Percentiles rank a stretch among this genome's conserved stretches.
Conservation (phyloP, 495 filamentous ascomycete species). For the Lasiosphaeria miniovina region DNA sequence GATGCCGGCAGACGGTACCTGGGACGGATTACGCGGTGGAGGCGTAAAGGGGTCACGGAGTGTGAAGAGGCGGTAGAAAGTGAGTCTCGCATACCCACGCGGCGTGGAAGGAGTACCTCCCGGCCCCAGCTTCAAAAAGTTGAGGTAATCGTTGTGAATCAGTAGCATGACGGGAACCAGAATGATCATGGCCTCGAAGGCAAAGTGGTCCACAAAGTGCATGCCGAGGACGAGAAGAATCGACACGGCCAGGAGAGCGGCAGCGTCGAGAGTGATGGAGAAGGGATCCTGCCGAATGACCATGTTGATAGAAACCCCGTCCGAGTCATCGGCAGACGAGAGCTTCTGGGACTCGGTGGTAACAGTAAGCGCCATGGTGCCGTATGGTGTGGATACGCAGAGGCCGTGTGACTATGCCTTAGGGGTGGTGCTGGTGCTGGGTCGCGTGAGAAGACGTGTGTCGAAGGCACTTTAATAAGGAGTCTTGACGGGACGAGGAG, state of each 20-base stretch:
- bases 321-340: constrained; percentile 13
- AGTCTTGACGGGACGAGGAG: too few relatives aligned
- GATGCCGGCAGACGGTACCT: constrained; percentile 37
- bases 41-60: constrained; percentile 56
- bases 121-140: constrained; percentile 73
- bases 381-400: neutral
- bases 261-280: constrained; percentile 46
- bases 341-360: constrained; percentile 22
- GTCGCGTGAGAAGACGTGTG: too few relatives aligned
- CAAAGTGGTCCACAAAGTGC: constrained; percentile 43
- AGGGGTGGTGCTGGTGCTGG: too few relatives aligned
- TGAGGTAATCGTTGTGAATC: constrained; percentile 70
- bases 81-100: constrained; percentile 67
- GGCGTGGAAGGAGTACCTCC: constrained; percentile 77
- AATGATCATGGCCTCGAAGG: constrained; percentile 48
- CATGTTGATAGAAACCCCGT: constrained; percentile 30
- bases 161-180: constrained; percentile 51
- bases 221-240: constrained; percentile 46
- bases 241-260: constrained; percentile 41
- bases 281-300: constrained; percentile 50
- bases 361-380: constrained; percentile 29
- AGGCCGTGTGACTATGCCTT: neutral
- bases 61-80: constrained; percentile 55
- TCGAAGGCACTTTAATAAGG: too few relatives aligned
- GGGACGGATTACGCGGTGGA: constrained; percentile 34